Evolutionary conservation across 2,329 filamentous ascomycete species (phyloP), one percentile per base, ranked within the genome.

Genomic region (Diaporthe australafricana): DNA sequence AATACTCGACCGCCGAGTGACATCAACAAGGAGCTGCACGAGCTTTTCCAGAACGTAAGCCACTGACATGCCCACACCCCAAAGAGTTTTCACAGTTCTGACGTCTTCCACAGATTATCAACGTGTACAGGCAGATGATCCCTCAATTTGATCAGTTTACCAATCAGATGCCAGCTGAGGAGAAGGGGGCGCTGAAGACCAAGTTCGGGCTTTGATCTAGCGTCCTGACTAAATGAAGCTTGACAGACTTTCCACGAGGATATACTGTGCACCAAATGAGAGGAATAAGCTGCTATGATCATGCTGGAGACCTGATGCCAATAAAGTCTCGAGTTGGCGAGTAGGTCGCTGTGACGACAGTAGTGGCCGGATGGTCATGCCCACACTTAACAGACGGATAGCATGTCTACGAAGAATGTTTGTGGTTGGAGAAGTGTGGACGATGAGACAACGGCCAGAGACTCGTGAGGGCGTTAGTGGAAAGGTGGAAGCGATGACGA

Each of bases 21-120:
- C 30, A 82, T 89, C 74, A 91, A 91, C 79, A 87, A 89, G 75
- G 90, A 92, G 72, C 85, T 94, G 68, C 89, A 92, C 71, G 88
- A 90, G 68, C 90, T 91, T 48, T 97, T 97, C 82, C 91, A 94
- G 79, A 90, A 92, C 82, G 94, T 96, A 81, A 85, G 90, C 81
- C 47, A 65, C 68, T 20, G 14, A 20, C 11, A 17, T 30, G 38
- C 0, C 16, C n/a, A 7, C 12, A 11, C 12, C 32, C 38, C 12
- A 8, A 20, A 50, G 12, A 38, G 7, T 38, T 5, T 1, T 9
- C 73, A 90, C 12, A 8, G 3, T 17, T n/a, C 52, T 70, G 50
- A 72, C n/a, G 2, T 25, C 5, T 7, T 27, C 8, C 12, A 20
- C 22, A 73, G 88, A 84, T 87, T 22, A 80, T 90, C 74, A 83